Percentiles rank a stretch among this genome's conserved stretches.
phyloP scores from a whole-genome alignment of 306 rosid genomes.

The Senna siamea region DNA sequence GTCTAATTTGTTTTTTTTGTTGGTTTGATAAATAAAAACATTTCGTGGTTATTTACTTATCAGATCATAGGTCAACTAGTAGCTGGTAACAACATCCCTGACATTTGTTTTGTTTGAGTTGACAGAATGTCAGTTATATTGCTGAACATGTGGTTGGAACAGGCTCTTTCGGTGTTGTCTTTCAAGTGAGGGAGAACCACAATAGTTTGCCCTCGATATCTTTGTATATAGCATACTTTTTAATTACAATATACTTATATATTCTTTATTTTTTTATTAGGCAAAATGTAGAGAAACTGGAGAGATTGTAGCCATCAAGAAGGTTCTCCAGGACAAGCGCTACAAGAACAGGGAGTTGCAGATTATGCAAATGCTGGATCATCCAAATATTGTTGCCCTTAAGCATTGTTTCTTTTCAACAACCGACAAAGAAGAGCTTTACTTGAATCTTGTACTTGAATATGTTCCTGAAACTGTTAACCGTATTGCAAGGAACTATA shows the following conservation, averaged over 20 bases:
- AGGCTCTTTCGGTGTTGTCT: slow-evolving; percentile 97
- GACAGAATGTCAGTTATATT: slow-evolving; percentile 81
- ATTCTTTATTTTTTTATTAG: slow-evolving; percentile 30
- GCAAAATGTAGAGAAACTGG: slow-evolving; percentile 48
- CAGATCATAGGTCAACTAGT: slow-evolving; percentile 9
- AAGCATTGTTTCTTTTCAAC: slow-evolving; percentile 82
- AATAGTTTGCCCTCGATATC: slow-evolving; percentile 24
- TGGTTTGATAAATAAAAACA: slow-evolving; percentile 11
- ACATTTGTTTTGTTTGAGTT: slow-evolving; percentile 36
- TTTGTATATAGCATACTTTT: slow-evolving; percentile 24
- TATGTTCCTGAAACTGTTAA: slow-evolving; percentile 79
- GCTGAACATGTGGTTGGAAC: slow-evolving; percentile 96
- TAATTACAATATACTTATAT: neutral
- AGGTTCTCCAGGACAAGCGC: slow-evolving; percentile 40
- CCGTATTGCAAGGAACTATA: slow-evolving; percentile 66
- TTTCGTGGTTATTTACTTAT: neutral
- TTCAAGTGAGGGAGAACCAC: slow-evolving; percentile 61
- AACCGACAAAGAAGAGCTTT: slow-evolving; percentile 64
- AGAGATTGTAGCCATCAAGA: slow-evolving; percentile 45
- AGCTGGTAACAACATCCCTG: neutral
- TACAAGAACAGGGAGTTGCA: slow-evolving; percentile 65
- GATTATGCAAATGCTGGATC: slow-evolving; percentile 82
- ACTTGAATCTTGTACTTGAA: slow-evolving; percentile 78
- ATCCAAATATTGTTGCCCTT: slow-evolving; percentile 71
- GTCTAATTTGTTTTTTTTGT: slow-evolving; percentile 37